Conservation (phyloP, 257 asterid genomes). For the Plantago elongata region DNA sequence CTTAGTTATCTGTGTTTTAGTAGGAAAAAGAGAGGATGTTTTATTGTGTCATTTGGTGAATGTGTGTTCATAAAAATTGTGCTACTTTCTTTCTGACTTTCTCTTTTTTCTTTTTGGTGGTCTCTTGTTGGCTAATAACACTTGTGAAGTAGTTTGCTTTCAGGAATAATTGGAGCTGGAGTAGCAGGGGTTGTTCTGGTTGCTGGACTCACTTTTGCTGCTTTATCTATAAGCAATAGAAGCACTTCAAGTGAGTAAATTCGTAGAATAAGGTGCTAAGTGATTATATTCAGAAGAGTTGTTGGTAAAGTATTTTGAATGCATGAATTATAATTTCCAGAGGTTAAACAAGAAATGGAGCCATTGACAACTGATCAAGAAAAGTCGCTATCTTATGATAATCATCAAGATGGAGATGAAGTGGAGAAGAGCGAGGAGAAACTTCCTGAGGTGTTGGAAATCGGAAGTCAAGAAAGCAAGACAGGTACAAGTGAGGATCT, state of each 20-base stretch:
- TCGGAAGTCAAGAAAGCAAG: slow-evolving; percentile 34
- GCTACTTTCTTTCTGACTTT: too few species aligned
- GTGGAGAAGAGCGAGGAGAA: slow-evolving; percentile 35
- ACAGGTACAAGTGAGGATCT: slow-evolving; percentile 37
- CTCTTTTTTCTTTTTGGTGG: background rate
- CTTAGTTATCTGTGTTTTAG: background rate
- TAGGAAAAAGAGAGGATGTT: background rate
- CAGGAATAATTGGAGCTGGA: slow-evolving; percentile 83
- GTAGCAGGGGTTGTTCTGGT: slow-evolving; percentile 68
- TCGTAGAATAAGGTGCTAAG: slow-evolving; percentile 7
- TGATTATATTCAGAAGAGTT: slow-evolving; percentile 2
- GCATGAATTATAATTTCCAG: slow-evolving; percentile 33
- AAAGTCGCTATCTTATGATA: slow-evolving; percentile 41
- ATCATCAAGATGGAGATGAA: slow-evolving; percentile 30
- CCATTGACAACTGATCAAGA: slow-evolving; percentile 59
- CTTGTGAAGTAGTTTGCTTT: slow-evolving; percentile 53
- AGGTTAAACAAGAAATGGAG: slow-evolving; percentile 50
- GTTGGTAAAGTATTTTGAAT: slow-evolving; percentile 15
- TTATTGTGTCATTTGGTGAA: slow-evolving; percentile 1
- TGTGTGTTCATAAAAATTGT: slow-evolving; percentile 3
- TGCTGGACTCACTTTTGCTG: slow-evolving; percentile 70
- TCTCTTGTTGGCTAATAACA: slow-evolving; percentile 38
- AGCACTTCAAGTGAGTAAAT: slow-evolving; percentile 53
- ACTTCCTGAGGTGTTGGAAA: slow-evolving; percentile 34
- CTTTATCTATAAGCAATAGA: slow-evolving; percentile 54